Evolutionary conservation across 2,329 filamentous ascomycete genomes (phyloP).

Genomic region (Trichoderma arundinaceum): DNA sequence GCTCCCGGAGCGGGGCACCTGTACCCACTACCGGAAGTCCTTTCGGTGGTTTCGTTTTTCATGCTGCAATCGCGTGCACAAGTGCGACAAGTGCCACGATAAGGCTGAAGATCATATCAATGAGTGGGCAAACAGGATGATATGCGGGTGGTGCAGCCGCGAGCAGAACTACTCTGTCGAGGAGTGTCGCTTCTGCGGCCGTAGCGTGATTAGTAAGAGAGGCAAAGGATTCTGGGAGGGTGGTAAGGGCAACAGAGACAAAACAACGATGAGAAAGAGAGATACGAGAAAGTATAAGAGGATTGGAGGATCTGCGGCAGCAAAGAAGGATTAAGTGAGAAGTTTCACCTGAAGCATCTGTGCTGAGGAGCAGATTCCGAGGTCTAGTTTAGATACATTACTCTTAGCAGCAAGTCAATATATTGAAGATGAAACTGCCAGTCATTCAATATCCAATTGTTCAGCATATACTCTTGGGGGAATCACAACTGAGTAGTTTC

Average conservation of each 20-base stretch:
- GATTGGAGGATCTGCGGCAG: slow-evolving; percentile 49
- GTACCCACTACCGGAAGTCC: slow-evolving; percentile 63
- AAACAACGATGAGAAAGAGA: slow-evolving; percentile 73
- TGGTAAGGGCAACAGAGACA: slow-evolving; percentile 79
- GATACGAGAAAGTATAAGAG: slow-evolving; percentile 76
- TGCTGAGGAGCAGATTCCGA: not conserved
- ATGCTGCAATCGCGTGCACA: slow-evolving; percentile 63
- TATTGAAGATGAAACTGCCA: not conserved
- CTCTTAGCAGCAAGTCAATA: not conserved
- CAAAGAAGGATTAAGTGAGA: slow-evolving; percentile 29
- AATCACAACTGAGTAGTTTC: no score
- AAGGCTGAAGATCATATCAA: slow-evolving; percentile 71
- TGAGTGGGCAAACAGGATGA: slow-evolving; percentile 84
- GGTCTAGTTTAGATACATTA: not conserved
- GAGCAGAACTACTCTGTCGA: slow-evolving; percentile 82
- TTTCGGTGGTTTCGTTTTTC: slow-evolving; percentile 70
- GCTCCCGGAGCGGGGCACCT: slow-evolving; percentile 59
- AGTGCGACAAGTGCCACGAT: slow-evolving; percentile 79
- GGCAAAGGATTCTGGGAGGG: slow-evolving; percentile 84
- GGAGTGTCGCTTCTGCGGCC: slow-evolving; percentile 75
- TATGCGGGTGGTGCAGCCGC: slow-evolving; percentile 78
- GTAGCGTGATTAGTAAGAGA: slow-evolving; percentile 69
- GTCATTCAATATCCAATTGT: no score
- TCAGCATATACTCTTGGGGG: no score
- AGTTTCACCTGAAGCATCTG: not conserved